A percentile compares a stretch with the other conserved stretches of the same genome.
Evolutionary conservation across 1,139 yeast species (phyloP).

Genomic region (Saccharomyces hybrid): DNA sequence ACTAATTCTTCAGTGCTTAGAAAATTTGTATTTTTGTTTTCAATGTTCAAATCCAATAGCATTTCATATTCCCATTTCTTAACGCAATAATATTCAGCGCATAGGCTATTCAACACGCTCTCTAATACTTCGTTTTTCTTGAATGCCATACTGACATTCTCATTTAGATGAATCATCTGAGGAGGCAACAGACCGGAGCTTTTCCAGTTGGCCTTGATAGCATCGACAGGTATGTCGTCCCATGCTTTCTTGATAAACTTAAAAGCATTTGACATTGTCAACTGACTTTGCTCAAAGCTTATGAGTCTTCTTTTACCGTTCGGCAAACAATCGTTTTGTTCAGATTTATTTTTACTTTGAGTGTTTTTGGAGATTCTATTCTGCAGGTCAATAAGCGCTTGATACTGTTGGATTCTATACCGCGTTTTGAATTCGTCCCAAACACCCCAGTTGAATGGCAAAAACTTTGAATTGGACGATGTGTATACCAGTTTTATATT

Average conservation of each 20-base stretch:
- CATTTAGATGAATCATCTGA: constrained; percentile 22
- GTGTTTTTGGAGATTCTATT: constrained; percentile 20
- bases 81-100: constrained; percentile 41
- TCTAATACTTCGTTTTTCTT: constrained; percentile 33
- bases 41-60: constrained; percentile 49
- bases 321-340: constrained; percentile 14
- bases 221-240: constrained; percentile 42
- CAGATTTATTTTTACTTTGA: background rate
- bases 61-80: constrained; percentile 56
- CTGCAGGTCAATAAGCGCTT: constrained; percentile 39
- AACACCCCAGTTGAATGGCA: constrained; percentile 62
- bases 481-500: constrained; percentile 43
- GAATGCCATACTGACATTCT: constrained; percentile 30
- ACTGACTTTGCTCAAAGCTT: constrained; percentile 35
- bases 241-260: constrained; percentile 54
- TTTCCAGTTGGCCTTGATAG: constrained; percentile 49
- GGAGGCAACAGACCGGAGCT: constrained; percentile 37
- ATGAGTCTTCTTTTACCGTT: constrained; percentile 17
- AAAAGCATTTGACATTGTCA: constrained; percentile 49
- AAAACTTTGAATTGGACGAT: constrained; percentile 37
- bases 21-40: constrained; percentile 48
- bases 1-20: constrained; percentile 58
- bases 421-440: constrained; percentile 54
- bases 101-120: constrained; percentile 38
- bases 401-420: constrained; percentile 53